These are phyloP conservation scores for Neurospora sp. DNA, from an alignment of 495 filamentous ascomycete species.

Conservation along the genomic window DNA sequence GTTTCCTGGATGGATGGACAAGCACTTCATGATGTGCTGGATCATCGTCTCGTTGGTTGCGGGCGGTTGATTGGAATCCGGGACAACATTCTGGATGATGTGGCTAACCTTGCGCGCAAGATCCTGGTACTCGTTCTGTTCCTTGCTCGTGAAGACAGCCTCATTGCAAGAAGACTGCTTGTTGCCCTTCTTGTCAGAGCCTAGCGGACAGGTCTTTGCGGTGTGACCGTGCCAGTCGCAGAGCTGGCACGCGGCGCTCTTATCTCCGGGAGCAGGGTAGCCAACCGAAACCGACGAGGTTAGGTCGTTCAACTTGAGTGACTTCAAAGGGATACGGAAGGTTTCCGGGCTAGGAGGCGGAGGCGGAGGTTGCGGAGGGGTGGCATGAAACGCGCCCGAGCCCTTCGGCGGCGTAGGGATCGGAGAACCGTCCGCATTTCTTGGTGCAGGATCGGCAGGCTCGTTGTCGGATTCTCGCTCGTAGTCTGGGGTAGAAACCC, in stretches of 20 bases:
- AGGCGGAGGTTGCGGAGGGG: neutral
- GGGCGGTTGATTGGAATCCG: slow-evolving; percentile 3
- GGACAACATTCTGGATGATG: slow-evolving; percentile 1
- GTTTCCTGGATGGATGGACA: slow-evolving; percentile 1
- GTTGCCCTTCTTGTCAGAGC: neutral
- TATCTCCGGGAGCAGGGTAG: neutral
- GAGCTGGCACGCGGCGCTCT: neutral
- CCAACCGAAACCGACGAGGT: neutral
- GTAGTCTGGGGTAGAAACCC: neutral
- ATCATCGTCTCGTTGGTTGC: slow-evolving; percentile 5
- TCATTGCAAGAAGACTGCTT: neutral
- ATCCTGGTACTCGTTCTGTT: slow-evolving; percentile 4
- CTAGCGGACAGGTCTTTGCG: neutral
- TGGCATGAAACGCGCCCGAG: neutral
- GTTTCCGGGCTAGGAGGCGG: neutral
- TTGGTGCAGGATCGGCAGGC: neutral
- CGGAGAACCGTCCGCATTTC: neutral
- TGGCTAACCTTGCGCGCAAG: neutral
- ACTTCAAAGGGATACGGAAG: neutral
- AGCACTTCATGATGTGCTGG: neutral
- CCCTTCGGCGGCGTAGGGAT: neutral
- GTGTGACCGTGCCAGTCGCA: neutral
- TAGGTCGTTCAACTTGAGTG: neutral
- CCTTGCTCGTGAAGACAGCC: neutral
- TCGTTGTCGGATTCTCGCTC: neutral